Evolutionary conservation across 2,329 filamentous ascomycete species (phyloP), one percentile per base, ranked within the genome.

Genomic region (Aspergillus brunneoviolaceus): DNA sequence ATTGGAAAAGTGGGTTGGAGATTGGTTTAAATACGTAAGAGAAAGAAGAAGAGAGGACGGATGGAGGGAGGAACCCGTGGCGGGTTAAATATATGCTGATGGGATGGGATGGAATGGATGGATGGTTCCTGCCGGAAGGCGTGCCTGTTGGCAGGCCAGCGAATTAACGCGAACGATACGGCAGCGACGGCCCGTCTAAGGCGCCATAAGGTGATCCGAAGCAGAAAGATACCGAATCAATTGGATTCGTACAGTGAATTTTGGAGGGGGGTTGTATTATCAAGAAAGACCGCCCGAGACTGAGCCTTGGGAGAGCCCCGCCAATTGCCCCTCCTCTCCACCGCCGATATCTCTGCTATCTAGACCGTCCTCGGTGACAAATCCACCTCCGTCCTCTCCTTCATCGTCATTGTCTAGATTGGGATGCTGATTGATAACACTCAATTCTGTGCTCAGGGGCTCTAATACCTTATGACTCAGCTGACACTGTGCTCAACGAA

Each of bases 201-300:
- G 57, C 63, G 53, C 59, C 63, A 69, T 72, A 59, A 71, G 71
- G 64, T 73, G 72, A 74, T 72, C 67, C 67, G 64, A 69, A 67
- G 62, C 59, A 72, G 71, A 73, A 74, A 67, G 71, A 72, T 73
- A 72, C 72, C 72, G 72, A 74, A 74, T 61, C 69, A 53, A 59
- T 65, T 73, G 67, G 72, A 73, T 73, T 69, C 66, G 55, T 60
- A 70, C 14, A n/a, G 39, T 65, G 49, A 55, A 45, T 55, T 33
- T 9, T 29, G 27, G 7, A 29, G 29, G 42, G 10, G 23, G 23
- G 51, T 21, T 65, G 66, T 67, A 70, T 70, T 70, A 70, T 68
- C 67, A 69, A 69, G 74, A 72, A 35, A 70, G 70, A 74, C 71
- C 70, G 71, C 68, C 67, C 72, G 71, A 73, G 71, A 74, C 67